Evolutionary conservation across 2,329 filamentous ascomycete species (phyloP).

Genomic region (Neofusicoccum cordaticola): DNA sequence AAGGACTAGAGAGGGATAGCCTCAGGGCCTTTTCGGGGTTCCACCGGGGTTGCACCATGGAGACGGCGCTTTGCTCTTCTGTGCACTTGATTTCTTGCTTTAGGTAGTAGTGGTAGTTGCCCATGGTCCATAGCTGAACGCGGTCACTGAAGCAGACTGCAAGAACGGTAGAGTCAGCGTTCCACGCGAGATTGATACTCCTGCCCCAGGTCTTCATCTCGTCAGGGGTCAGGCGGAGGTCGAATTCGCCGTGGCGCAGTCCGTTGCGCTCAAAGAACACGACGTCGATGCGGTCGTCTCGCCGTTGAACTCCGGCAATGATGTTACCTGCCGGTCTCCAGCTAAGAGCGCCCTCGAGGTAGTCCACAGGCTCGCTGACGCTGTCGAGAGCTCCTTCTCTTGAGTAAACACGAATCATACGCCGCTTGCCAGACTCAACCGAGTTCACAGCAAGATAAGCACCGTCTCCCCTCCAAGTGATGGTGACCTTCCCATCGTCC

Average conservation of each 20-base stretch:
- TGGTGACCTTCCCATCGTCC: slow-evolving; percentile 69
- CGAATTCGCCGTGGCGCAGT: slow-evolving; percentile 92
- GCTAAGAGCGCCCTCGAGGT: slow-evolving; percentile 79
- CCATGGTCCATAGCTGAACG: slow-evolving; percentile 93
- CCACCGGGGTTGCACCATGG: slow-evolving; percentile 54
- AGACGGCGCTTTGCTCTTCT: slow-evolving; percentile 12
- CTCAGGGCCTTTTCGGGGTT: slow-evolving; percentile 80
- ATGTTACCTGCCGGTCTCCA: slow-evolving; percentile 92
- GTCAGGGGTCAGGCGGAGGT: slow-evolving; percentile 64
- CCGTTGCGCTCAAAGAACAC: slow-evolving; percentile 97
- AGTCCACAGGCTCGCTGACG: slow-evolving; percentile 91
- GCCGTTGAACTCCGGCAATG: slow-evolving; percentile 78
- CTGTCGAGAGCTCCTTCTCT: slow-evolving; percentile 88
- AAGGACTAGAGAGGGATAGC: slow-evolving; percentile 52
- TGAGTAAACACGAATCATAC: slow-evolving; percentile 85
- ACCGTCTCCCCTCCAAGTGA: slow-evolving; percentile 94
- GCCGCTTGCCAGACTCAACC: slow-evolving; percentile 65
- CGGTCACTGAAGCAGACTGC: slow-evolving; percentile 72
- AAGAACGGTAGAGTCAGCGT: slow-evolving; percentile 84
- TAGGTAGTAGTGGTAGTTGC: slow-evolving; percentile 97
- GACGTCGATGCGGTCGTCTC: slow-evolving; percentile 69
- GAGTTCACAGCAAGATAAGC: slow-evolving; percentile 85
- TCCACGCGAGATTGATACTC: slow-evolving; percentile 75
- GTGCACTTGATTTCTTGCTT: slow-evolving; percentile 72
- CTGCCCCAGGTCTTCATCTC: slow-evolving; percentile 55